Evolutionary conservation across 345 rosid genomes (phyloP).

Genomic region (Cardamine resedifolia): DNA sequence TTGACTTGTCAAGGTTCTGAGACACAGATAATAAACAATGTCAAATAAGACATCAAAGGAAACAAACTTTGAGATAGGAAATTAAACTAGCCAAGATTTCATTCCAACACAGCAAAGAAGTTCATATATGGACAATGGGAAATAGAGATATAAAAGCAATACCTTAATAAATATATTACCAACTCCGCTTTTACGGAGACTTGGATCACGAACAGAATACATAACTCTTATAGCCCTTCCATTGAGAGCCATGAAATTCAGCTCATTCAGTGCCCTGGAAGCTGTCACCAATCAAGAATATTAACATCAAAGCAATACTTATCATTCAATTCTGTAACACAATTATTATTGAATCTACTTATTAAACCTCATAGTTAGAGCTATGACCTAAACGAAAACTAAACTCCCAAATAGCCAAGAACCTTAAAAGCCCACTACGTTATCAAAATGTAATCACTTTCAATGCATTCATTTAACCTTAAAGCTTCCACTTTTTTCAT

Average conservation of each 20-base stretch:
- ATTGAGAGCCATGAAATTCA: slow-evolving; percentile 75
- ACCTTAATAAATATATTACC: slow-evolving; percentile 96
- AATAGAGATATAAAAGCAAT: neutral
- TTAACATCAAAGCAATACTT: neutral
- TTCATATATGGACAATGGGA: neutral
- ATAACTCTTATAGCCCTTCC: slow-evolving; percentile 72
- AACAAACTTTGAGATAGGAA: neutral
- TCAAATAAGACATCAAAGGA: neutral
- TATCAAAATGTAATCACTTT: neutral
- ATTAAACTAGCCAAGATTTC: neutral
- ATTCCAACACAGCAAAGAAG: neutral
- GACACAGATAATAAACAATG: neutral
- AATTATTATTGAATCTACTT: neutral
- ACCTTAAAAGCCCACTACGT: neutral
- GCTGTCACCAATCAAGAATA: slow-evolving; percentile 48
- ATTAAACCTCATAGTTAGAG: neutral
- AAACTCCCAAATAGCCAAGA: neutral
- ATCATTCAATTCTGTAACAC: neutral
- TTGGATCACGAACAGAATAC: slow-evolving; percentile 95
- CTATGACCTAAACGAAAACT: neutral
- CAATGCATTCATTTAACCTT: neutral
- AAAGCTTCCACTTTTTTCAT: neutral
- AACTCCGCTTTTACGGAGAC: slow-evolving; percentile 82
- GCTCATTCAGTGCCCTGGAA: slow-evolving; percentile 71
- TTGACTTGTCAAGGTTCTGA: slow-evolving; percentile 83